Conservation (phyloP, 768 basidiomycete species). For the Auricularia sp. region DNA sequence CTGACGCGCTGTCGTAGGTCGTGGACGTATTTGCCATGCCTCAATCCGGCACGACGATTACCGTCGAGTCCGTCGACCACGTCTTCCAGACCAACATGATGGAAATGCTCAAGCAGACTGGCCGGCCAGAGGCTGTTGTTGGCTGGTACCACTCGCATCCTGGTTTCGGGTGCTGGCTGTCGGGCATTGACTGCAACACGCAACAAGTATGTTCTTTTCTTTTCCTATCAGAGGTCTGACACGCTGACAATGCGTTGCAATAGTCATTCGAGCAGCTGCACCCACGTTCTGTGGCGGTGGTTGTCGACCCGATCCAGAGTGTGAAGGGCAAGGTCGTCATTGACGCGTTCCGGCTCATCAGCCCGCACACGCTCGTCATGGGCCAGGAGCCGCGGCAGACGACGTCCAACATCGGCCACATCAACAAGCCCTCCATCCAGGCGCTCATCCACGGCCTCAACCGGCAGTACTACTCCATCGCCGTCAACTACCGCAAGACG, state of each 20-base stretch:
- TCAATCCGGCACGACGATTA: slow-evolving; percentile 95
- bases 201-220: slow-evolving; percentile 59
- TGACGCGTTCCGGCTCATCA: slow-evolving; percentile 91
- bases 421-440: slow-evolving; percentile 99
- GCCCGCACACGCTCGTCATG: slow-evolving; percentile 77
- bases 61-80: slow-evolving; percentile 91
- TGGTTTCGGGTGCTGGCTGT: slow-evolving; percentile 98
- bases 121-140: slow-evolving; percentile 82
- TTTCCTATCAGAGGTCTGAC: slow-evolving; percentile 2
- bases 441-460: slow-evolving; percentile 96
- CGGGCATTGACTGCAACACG: slow-evolving; percentile 96
- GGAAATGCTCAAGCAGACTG: slow-evolving; percentile 99
- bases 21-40: slow-evolving; percentile 97
- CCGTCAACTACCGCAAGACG: slow-evolving; percentile 96
- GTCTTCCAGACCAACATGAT: slow-evolving; percentile 98
- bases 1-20: slow-evolving; percentile 30
- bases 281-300: slow-evolving; percentile 65
- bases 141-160: slow-evolving; percentile 99
- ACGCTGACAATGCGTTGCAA: not conserved
- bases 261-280: slow-evolving; percentile 96
- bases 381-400: slow-evolving; percentile 95
- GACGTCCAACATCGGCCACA: slow-evolving; percentile 95
- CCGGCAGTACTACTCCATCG: slow-evolving; percentile 90
- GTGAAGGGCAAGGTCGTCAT: slow-evolving; percentile 99
- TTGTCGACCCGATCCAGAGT: slow-evolving; percentile 97